A percentile compares a stretch with the other conserved stretches of the same genome.
phyloP scores from a whole-genome alignment of 768 basidiomycete species.

The Macrolepiota fuliginosa region DNA sequence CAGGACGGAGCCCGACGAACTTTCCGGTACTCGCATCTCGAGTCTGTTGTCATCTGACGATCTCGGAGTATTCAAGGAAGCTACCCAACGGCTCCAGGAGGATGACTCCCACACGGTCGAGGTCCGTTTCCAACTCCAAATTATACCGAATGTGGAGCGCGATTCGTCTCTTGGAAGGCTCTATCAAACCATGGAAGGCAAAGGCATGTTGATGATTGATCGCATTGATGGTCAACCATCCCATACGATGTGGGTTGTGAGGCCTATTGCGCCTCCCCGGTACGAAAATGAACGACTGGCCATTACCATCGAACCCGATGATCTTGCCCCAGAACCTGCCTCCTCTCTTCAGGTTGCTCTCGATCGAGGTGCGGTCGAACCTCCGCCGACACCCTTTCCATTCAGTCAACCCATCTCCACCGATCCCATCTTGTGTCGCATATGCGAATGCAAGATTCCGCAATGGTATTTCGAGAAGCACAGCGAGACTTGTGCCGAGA shows the following conservation, averaged over 20 bases:
- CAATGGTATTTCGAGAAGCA: conserved; percentile 99
- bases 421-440: conserved; percentile 89
- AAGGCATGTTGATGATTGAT: conserved; percentile 98
- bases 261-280: conserved; percentile 71
- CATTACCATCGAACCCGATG: conserved; percentile 52
- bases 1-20: conserved; percentile 81
- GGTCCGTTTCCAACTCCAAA: conserved; percentile 82
- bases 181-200: conserved; percentile 91
- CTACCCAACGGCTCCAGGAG: conserved; percentile 78
- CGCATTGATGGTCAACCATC: conserved; percentile 83
- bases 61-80: conserved; percentile 80
- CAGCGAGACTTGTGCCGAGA: conserved; percentile 97
- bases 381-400: conserved; percentile 69
- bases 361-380: conserved; percentile 34
- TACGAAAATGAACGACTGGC: conserved; percentile 65
- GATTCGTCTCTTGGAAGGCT: conserved; percentile 54
- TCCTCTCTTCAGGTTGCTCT: conserved; percentile 38
- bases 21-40: conserved; percentile 80
- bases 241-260: conserved; percentile 98
- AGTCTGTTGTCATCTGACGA: conserved; percentile 77
- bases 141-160: conserved; percentile 59
- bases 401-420: conserved; percentile 75
- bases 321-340: conserved; percentile 40
- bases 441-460: conserved; percentile 95
- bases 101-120: conserved; percentile 96